These are phyloP conservation scores for Artemisia argyi DNA, from an alignment of 129 eudicot species.

Conservation along the genomic window DNA sequence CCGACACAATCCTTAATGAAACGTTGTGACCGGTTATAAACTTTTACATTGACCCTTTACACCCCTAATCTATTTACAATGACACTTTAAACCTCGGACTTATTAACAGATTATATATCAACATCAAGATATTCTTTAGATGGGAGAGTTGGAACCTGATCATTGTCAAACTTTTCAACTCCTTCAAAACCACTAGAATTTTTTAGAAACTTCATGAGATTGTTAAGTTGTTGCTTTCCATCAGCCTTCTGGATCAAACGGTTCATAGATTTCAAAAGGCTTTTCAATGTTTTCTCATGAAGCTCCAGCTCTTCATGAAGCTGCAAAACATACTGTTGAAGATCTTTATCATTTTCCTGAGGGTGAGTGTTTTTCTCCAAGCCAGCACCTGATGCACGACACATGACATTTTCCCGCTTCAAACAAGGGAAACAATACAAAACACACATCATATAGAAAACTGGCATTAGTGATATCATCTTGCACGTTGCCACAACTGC, in stretches of 20 bases:
- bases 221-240: slow-evolving; percentile 12
- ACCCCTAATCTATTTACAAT: no score
- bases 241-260: slow-evolving; percentile 28
- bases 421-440: background rate
- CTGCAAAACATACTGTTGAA: background rate
- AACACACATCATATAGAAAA: background rate
- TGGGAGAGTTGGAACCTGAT: slow-evolving; percentile 17
- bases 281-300: slow-evolving; percentile 5
- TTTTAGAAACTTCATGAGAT: slow-evolving; percentile 18
- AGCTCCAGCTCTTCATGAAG: slow-evolving; percentile 12
- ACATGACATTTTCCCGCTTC: no score
- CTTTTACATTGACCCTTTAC: no score
- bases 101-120: no score
- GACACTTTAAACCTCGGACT: no score
- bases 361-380: background rate
- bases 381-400: no score
- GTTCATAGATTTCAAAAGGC: slow-evolving; percentile 17
- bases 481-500: slow-evolving; percentile 9
- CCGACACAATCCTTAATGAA: no score
- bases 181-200: slow-evolving; percentile 25
- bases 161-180: slow-evolving; percentile 25
- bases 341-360: background rate
- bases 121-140: slow-evolving; percentile 22
- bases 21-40: no score
- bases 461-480: slow-evolving; percentile 7